A percentile compares a stretch with the other conserved stretches of the same genome.
Conservation (phyloP, 345 rosid species). For the Adansonia digitata region DNA sequence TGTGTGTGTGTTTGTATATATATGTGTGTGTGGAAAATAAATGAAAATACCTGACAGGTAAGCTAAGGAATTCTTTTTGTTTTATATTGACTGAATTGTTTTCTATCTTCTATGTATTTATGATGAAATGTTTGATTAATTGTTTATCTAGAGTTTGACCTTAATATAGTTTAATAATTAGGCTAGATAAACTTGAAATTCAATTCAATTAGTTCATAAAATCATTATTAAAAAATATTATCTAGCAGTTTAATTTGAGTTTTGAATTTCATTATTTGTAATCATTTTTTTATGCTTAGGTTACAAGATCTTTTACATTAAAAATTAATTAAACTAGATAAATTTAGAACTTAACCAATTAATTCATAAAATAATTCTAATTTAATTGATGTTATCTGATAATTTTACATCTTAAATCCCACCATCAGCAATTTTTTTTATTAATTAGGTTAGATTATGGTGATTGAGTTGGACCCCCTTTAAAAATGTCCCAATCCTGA, state of each 20-base stretch:
- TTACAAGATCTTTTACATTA: too few species aligned
- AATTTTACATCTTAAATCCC: too few species aligned
- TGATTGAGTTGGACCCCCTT: conserved; percentile 28
- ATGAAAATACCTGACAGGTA: background rate
- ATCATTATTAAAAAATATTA: too few species aligned
- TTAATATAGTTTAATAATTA: conserved; percentile 2
- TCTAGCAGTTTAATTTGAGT: too few species aligned
- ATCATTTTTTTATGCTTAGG: too few species aligned
- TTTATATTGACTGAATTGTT: background rate
- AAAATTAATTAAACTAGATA: too few species aligned
- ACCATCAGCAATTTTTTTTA: background rate
- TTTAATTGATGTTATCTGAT: too few species aligned
- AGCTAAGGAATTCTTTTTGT: background rate
- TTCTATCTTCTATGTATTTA: conserved; percentile 1
- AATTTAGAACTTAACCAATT: too few species aligned
- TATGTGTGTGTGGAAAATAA: background rate
- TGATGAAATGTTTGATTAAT: background rate
- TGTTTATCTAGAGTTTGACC: background rate
- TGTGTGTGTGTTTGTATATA: too few species aligned
- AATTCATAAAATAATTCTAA: too few species aligned
- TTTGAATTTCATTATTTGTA: too few species aligned
- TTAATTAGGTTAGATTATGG: conserved; percentile 1
- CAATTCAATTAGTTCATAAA: too few species aligned
- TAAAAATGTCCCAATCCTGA: conserved; percentile 20
- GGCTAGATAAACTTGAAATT: background rate